Evolutionary conservation across 495 filamentous ascomycete genomes (phyloP).

Genomic region (Collariella sp.): DNA sequence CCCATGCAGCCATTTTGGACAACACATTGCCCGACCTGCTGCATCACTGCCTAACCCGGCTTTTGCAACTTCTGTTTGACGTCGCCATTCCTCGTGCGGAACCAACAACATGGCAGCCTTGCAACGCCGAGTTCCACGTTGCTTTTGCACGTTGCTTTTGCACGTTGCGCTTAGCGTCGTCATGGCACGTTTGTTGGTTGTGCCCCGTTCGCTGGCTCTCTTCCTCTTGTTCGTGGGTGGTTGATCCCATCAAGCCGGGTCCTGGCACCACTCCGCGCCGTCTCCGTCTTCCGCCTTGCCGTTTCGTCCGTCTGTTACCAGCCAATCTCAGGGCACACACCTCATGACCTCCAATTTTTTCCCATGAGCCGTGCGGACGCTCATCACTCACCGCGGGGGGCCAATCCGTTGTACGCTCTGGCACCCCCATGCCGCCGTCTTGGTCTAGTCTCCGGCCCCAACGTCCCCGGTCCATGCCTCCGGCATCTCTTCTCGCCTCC

Average conservation of each 20-base stretch:
- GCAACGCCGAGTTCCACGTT: constrained; percentile 26
- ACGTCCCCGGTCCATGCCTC: constrained; percentile 12
- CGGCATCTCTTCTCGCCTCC: constrained; percentile 17
- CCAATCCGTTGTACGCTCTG: constrained; percentile 26
- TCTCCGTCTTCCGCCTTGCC: constrained; percentile 9
- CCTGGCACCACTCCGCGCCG: constrained; percentile 13
- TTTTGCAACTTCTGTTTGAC: constrained; percentile 32
- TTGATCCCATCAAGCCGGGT: constrained; percentile 12
- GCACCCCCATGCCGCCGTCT: constrained; percentile 22
- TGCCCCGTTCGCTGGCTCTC: background rate
- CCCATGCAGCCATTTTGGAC: constrained; percentile 28
- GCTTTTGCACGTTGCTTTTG: constrained; percentile 43
- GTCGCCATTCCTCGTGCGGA: constrained; percentile 17
- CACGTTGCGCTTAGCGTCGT: constrained; percentile 34
- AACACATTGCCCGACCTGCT: constrained; percentile 41
- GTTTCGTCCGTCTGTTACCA: constrained; percentile 8
- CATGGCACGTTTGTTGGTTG: constrained; percentile 26
- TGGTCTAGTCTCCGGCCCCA: constrained; percentile 16
- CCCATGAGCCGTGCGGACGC: background rate
- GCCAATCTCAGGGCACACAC: constrained; percentile 7
- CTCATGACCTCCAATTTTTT: constrained; percentile 23
- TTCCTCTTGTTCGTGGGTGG: background rate
- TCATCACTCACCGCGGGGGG: constrained; percentile 13
- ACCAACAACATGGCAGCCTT: constrained; percentile 24
- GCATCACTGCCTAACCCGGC: constrained; percentile 46